Evolutionary conservation across 176 grass and related monocot genomes (phyloP).

Genomic region (Ananas comosus): DNA sequence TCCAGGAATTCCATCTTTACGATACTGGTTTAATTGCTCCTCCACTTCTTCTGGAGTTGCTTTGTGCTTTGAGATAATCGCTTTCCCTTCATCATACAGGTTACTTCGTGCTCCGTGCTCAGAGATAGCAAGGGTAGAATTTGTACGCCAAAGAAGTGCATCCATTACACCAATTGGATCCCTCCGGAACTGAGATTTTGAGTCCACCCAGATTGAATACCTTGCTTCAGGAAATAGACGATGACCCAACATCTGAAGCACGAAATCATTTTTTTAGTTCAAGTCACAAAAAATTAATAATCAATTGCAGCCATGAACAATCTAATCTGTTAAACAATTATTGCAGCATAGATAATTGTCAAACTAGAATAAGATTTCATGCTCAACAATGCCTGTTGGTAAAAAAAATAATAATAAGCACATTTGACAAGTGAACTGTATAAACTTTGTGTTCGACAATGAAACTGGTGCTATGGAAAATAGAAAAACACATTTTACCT

Average conservation of each 20-base stretch:
- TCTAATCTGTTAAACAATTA: background rate
- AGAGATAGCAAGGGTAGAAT: slow-evolving; percentile 77
- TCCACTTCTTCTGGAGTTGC: slow-evolving; percentile 87
- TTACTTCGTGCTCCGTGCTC: slow-evolving; percentile 86
- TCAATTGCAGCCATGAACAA: background rate
- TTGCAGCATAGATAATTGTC: too few species aligned
- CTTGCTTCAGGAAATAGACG: slow-evolving; percentile 70
- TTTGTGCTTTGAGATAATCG: slow-evolving; percentile 86
- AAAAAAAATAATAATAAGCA: background rate
- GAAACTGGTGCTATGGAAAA: background rate
- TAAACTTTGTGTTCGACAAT: background rate
- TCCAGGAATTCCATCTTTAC: slow-evolving; percentile 63
- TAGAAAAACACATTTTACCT: slow-evolving; percentile 31
- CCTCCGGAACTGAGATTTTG: slow-evolving; percentile 81
- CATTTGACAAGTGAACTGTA: background rate
- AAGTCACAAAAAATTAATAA: slow-evolving; percentile 12
- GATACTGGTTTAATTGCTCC: slow-evolving; percentile 64
- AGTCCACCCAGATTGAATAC: slow-evolving; percentile 97
- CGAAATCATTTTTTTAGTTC: background rate
- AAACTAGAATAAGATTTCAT: background rate
- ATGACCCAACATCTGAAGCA: slow-evolving; percentile 77
- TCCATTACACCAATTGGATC: slow-evolving; percentile 77
- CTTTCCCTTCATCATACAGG: slow-evolving; percentile 82
- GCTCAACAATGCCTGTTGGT: background rate
- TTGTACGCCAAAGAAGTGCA: slow-evolving; percentile 71